Evolutionary conservation across 805 yeast genomes (phyloP), one percentile per base, ranked within the genome.

Genomic region (Hanseniaspora meyeri): DNA sequence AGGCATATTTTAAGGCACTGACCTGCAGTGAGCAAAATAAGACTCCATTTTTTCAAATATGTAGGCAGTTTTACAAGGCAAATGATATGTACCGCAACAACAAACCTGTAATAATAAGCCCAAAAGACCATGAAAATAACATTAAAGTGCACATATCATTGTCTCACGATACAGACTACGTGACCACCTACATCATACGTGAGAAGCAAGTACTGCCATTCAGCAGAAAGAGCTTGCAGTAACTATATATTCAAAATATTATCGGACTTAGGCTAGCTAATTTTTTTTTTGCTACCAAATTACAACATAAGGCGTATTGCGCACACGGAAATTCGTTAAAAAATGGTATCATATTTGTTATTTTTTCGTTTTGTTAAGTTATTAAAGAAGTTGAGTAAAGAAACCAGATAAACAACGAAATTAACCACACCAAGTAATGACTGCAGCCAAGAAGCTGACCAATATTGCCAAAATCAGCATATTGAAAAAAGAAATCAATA

Each of bases 91-190:
- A 27, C 16, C 19, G 45, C 31, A 52, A 45, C 31, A 29, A 45
- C 50, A 43, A 43, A 34, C 56, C 56, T 37, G 16, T 45, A 4
- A 19, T 52, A 10, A n/a, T 52, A 32, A 24, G 14, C 7, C 31
- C 38, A 17, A 7, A 3, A 5, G 39, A 45, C 17, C 27, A 32
- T 19, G n/a, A 24, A 27, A 1, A 12, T 2, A 20, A 32, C n/a
- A 47, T 47, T 12, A 46, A 34, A 14, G 36, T 37, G n/a, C 58
- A 56, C 20, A 19, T 56, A 12, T 50, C 55, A 9, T 8, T 56
- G 14, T 56, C 58, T 6, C 58, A 56, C 38, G 58, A 56, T 27
- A 47, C 47, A 14, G 52, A 56, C 12, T 56, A 56, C 17, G 39
- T 56, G 1, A 37, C 53, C 2, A 45, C 48, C 24, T 51, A 50